Conservation (phyloP, 1,284 basidiomycete genomes). For the Coriolopsis trogii region DNA sequence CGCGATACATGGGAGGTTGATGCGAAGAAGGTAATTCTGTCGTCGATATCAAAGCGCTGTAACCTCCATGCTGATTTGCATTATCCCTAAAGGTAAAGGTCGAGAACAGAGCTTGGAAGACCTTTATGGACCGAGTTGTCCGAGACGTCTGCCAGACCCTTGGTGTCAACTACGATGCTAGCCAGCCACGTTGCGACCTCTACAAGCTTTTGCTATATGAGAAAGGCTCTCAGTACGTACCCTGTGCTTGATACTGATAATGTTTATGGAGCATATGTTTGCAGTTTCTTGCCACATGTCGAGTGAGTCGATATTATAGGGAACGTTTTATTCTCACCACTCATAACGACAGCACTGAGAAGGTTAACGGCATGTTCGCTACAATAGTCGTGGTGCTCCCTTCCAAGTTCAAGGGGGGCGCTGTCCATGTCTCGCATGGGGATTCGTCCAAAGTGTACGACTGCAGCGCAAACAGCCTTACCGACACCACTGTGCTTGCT, state of each 20-base stretch:
- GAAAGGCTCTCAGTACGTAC: conserved; percentile 47
- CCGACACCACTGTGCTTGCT: conserved; percentile 41
- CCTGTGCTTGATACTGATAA: background rate
- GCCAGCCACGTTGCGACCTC: conserved; percentile 39
- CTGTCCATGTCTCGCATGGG: conserved; percentile 43
- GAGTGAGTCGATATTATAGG: conserved; percentile 14
- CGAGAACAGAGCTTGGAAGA: conserved; percentile 27
- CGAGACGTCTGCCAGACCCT: conserved; percentile 33
- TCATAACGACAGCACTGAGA: conserved; percentile 44
- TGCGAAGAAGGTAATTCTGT: conserved; percentile 15
- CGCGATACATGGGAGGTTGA: conserved; percentile 36
- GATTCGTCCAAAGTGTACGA: conserved; percentile 35
- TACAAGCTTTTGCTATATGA: conserved; percentile 51
- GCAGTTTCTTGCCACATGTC: conserved; percentile 20
- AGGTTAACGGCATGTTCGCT: conserved; percentile 47
- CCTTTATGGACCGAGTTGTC: conserved; percentile 21
- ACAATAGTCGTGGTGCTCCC: conserved; percentile 48
- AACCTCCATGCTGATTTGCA: background rate
- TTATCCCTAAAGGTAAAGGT: conserved; percentile 20
- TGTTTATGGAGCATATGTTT: background rate
- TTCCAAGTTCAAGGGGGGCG: conserved; percentile 45
- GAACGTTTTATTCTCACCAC: no score
- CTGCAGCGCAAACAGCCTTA: conserved; percentile 31
- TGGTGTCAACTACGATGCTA: conserved; percentile 13
- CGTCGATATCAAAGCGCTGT: background rate